phyloP scores from a whole-genome alignment of 2,329 filamentous ascomycete species.

The Colletotrichum graminicola region DNA sequence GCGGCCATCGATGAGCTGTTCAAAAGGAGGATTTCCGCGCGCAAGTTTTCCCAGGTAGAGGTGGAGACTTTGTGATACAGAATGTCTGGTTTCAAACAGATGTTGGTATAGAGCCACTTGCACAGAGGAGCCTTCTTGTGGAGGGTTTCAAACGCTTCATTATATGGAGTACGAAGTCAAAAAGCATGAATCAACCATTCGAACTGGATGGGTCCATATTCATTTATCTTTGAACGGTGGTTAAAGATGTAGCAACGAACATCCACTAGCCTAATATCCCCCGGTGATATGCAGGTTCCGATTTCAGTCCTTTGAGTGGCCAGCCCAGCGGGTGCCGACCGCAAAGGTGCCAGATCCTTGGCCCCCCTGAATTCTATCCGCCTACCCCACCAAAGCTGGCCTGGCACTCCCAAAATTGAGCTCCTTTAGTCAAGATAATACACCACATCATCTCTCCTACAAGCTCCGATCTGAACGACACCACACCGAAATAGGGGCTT shows the following conservation, averaged over 20 bases:
- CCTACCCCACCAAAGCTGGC: conserved; percentile 38
- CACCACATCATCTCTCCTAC: conserved; percentile 13
- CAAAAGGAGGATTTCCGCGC: conserved; percentile 44
- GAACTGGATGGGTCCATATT: not conserved
- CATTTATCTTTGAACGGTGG: not conserved
- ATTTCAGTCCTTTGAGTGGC: conserved; percentile 13
- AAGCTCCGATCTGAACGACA: conserved; percentile 27
- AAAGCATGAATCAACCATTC: not conserved
- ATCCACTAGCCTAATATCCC: conserved; percentile 1
- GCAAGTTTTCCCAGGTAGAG: conserved; percentile 38
- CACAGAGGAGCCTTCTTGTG: not conserved
- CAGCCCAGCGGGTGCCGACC: not conserved
- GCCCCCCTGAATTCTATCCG: conserved; percentile 16
- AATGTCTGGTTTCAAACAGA: not conserved
- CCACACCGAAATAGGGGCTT: conserved; percentile 35
- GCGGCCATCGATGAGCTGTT: conserved; percentile 46
- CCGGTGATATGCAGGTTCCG: conserved; percentile 4
- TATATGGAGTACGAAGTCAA: not conserved
- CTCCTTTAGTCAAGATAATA: conserved; percentile 25
- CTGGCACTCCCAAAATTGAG: conserved; percentile 35
- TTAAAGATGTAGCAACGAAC: not conserved
- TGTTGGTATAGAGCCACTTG: not conserved
- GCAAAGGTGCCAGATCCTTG: conserved; percentile 28
- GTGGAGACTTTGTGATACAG: not conserved
- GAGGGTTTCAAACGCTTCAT: not conserved